Evolutionary conservation across 148 eudicot species (phyloP).

Genomic region (Nyssa sinensis): DNA sequence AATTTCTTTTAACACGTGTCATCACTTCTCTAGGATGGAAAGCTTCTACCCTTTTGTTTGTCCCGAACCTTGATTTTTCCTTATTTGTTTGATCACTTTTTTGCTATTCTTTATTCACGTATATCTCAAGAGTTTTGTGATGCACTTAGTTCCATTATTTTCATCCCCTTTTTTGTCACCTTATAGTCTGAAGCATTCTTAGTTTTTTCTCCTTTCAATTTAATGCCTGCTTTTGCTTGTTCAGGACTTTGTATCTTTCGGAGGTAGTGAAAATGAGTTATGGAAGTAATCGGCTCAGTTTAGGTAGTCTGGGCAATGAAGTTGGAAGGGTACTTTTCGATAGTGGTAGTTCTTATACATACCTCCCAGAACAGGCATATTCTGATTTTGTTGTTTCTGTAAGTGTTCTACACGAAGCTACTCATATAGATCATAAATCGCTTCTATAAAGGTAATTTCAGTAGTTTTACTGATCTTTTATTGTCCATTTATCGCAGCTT

Average conservation of each 20-base stretch:
- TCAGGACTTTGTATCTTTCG: constrained; percentile 47
- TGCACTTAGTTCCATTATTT: background rate
- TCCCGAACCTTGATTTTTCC: too few relatives aligned
- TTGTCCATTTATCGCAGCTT: constrained; percentile 32
- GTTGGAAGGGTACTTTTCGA: constrained; percentile 42
- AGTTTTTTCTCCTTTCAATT: background rate
- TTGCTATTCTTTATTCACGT: background rate
- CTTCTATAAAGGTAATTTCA: constrained; percentile 3
- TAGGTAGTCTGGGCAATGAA: constrained; percentile 24
- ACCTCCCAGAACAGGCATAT: constrained; percentile 51
- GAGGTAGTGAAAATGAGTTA: constrained; percentile 37
- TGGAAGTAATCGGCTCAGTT: constrained; percentile 35
- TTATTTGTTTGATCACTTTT: too few relatives aligned
- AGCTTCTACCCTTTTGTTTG: too few relatives aligned
- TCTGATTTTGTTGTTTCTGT: constrained; percentile 40
- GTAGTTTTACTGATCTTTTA: background rate
- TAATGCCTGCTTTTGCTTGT: background rate
- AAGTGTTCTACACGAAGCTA: constrained; percentile 21
- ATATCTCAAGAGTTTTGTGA: background rate
- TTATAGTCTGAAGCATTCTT: background rate
- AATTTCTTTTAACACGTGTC: background rate
- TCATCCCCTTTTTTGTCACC: background rate
- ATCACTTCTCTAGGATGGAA: too few relatives aligned
- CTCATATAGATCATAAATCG: background rate
- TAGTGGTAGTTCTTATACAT: constrained; percentile 65